phyloP scores from a whole-genome alignment of 768 basidiomycete species.

The Lactarius indigo region DNA sequence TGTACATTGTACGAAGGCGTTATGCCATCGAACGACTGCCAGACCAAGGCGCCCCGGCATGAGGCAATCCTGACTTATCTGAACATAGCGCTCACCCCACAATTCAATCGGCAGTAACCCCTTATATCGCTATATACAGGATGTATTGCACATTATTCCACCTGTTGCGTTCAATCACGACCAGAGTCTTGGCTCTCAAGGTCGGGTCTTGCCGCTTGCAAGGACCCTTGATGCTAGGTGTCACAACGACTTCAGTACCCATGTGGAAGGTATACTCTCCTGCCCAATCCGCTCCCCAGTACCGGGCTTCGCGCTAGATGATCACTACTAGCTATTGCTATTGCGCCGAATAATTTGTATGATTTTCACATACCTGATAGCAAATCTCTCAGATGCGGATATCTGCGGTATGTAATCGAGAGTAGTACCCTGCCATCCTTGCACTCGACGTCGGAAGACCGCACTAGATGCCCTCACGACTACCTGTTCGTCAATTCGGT shows the following conservation, averaged over 20 bases:
- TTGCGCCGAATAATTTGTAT: background rate
- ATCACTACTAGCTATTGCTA: background rate
- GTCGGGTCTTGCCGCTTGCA: background rate
- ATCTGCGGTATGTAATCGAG: background rate
- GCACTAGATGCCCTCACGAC: background rate
- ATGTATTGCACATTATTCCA: background rate
- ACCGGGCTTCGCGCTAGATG: background rate
- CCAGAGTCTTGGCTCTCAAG: background rate
- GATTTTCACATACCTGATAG: background rate
- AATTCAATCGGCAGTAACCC: background rate
- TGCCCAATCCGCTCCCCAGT: background rate
- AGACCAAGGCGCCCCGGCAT: slow-evolving; percentile 80
- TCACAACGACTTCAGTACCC: background rate
- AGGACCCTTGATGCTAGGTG: background rate
- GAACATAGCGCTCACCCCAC: background rate
- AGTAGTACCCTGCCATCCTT: background rate
- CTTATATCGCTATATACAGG: background rate
- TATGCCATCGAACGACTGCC: slow-evolving; percentile 96
- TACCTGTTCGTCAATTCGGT: background rate
- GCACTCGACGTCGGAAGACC: background rate
- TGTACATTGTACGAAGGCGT: slow-evolving; percentile 91
- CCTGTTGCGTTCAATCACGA: slow-evolving; percentile 22
- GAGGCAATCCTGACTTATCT: background rate
- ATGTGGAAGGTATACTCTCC: background rate
- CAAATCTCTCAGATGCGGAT: background rate